A percentile compares a stretch with the other conserved stretches of the same genome.
These are phyloP conservation scores for Trichoderma oligosporum DNA, from an alignment of 2,329 filamentous ascomycete species.

Conservation along the genomic window DNA sequence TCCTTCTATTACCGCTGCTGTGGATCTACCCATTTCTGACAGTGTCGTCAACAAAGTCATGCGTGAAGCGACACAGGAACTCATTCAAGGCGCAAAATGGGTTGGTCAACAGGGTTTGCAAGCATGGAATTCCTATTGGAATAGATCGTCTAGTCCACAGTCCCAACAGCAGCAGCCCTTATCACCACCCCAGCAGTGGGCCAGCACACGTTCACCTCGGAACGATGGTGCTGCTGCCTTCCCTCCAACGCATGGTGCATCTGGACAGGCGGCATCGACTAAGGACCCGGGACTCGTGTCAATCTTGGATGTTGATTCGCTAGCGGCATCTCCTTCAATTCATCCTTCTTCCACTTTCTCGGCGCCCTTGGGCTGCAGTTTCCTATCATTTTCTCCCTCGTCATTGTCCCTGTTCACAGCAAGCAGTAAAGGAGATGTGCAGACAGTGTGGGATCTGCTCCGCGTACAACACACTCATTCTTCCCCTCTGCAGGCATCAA, in stretches of 20 bases:
- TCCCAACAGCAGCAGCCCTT: slow-evolving; percentile 40
- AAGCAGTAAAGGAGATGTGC: slow-evolving; percentile 78
- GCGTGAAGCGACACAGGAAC: slow-evolving; percentile 73
- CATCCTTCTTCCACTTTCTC: slow-evolving; percentile 69
- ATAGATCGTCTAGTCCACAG: slow-evolving; percentile 45
- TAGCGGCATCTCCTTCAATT: slow-evolving; percentile 50
- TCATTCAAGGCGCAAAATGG: slow-evolving; percentile 71
- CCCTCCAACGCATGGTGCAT: slow-evolving; percentile 69
- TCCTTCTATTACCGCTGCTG: slow-evolving; percentile 55
- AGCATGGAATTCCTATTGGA: slow-evolving; percentile 79
- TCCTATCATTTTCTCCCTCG: slow-evolving; percentile 71
- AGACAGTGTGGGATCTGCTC: slow-evolving; percentile 77
- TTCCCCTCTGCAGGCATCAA: slow-evolving; percentile 52
- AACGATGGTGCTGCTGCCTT: slow-evolving; percentile 53
- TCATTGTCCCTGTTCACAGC: slow-evolving; percentile 73
- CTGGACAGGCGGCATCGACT: slow-evolving; percentile 48
- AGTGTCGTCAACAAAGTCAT: slow-evolving; percentile 72
- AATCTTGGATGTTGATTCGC: slow-evolving; percentile 64
- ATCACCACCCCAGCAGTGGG: slow-evolving; percentile 49
- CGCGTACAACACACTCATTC: slow-evolving; percentile 60
- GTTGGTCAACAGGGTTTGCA: slow-evolving; percentile 73
- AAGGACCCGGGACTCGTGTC: slow-evolving; percentile 72
- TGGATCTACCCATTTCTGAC: slow-evolving; percentile 69
- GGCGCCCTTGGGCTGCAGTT: slow-evolving; percentile 71
- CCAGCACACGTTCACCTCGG: slow-evolving; percentile 42